These are phyloP conservation scores for Conoideocrella luteorostrata DNA, from an alignment of 2,329 filamentous ascomycete genomes.

Conservation along the genomic window DNA sequence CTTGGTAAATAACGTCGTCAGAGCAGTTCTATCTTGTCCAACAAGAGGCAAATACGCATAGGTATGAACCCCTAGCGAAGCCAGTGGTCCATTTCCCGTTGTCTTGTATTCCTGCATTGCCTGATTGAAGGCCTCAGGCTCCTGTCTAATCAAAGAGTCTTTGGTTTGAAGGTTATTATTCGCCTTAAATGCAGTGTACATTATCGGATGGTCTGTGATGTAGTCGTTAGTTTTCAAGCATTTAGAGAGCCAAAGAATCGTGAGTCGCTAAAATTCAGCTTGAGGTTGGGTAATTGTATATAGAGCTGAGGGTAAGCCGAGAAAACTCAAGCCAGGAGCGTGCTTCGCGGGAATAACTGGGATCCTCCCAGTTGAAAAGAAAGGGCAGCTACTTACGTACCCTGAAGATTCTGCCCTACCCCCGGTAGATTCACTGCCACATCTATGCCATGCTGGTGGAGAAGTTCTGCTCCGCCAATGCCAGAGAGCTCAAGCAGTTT, in stretches of 20 bases:
- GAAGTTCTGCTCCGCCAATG: slow-evolving; percentile 22
- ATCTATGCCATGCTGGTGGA: slow-evolving; percentile 16
- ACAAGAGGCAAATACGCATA: slow-evolving; percentile 2
- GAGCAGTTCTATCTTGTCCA: background rate
- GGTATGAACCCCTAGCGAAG: background rate
- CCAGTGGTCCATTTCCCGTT: background rate
- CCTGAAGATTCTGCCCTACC: slow-evolving; percentile 40
- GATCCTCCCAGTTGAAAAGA: too few species aligned
- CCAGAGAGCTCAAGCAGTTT: slow-evolving; percentile 26
- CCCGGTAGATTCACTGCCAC: slow-evolving; percentile 38
- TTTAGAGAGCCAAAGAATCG: too few species aligned
- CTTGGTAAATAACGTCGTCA: background rate
- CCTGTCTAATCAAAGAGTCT: background rate
- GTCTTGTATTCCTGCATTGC: slow-evolving; percentile 2
- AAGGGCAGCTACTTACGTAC: too few species aligned
- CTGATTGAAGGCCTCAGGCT: background rate
- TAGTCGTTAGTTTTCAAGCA: too few species aligned
- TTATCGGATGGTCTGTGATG: background rate
- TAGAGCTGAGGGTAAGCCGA: too few species aligned
- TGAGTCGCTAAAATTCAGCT: too few species aligned
- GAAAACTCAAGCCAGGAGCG: too few species aligned
- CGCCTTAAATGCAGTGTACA: background rate
- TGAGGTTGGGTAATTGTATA: too few species aligned
- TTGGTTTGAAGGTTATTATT: background rate
- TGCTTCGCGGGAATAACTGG: too few species aligned